phyloP scores from a whole-genome alignment of 2,329 filamentous ascomycete species.

The Calonectria montana region DNA sequence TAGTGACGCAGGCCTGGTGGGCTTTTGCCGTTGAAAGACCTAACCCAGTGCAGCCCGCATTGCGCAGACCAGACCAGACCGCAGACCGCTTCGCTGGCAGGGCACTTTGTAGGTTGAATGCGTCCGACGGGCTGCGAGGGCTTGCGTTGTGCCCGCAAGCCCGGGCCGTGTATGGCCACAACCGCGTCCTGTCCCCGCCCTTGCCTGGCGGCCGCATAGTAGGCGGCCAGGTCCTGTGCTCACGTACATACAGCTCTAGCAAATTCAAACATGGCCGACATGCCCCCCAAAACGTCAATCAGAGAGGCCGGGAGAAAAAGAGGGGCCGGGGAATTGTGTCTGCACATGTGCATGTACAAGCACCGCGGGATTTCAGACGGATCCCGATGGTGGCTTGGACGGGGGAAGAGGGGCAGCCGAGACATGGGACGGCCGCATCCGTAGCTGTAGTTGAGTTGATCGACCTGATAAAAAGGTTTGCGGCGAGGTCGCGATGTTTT shows the following conservation, averaged over 20 bases:
- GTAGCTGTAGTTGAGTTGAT: not conserved
- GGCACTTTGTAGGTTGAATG: conserved; percentile 23
- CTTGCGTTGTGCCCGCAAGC: conserved; percentile 25
- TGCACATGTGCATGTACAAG: conserved; percentile 11
- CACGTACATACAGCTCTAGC: conserved; percentile 22
- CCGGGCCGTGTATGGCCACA: conserved; percentile 31
- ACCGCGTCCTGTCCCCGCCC: conserved; percentile 24
- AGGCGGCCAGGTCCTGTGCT: conserved; percentile 39
- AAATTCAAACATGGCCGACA: conserved; percentile 15
- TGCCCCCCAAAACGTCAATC: conserved; percentile 15
- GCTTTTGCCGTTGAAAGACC: conserved; percentile 24
- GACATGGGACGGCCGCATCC: conserved; percentile 25
- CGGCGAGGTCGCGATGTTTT: not conserved
- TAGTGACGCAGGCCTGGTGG: conserved; percentile 17
- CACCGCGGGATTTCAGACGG: conserved; percentile 15
- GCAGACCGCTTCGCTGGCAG: conserved; percentile 32
- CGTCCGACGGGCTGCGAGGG: conserved; percentile 26
- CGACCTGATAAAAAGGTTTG: not conserved
- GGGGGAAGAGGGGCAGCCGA: conserved; percentile 22
- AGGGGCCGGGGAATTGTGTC: conserved; percentile 20
- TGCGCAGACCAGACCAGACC: conserved; percentile 19
- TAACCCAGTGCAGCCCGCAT: conserved; percentile 28
- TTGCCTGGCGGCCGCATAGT: conserved; percentile 36
- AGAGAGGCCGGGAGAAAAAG: conserved; percentile 13
- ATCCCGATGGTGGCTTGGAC: conserved; percentile 26